These are phyloP conservation scores for Mucor indicus DNA, from an alignment of 371 early-diverging fungal genomes.

Conservation along the genomic window DNA sequence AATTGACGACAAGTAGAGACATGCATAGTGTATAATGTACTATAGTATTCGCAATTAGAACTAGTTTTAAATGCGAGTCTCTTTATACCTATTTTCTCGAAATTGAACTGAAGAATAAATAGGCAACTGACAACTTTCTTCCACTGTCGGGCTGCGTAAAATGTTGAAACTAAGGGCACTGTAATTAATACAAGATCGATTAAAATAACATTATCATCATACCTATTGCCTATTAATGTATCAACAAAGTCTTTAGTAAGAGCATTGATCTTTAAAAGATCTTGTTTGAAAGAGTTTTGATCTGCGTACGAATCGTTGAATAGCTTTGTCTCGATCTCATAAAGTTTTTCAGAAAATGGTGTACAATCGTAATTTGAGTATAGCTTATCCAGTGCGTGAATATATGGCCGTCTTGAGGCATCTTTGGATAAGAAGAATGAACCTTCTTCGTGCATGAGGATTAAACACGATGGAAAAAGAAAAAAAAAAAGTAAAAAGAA, in stretches of 20 bases:
- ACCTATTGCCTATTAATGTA: no score
- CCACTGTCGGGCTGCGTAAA: background rate
- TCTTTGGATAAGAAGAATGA: no score
- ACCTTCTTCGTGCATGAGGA: no score
- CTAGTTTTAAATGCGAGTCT: background rate
- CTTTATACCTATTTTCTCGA: constrained; percentile 9
- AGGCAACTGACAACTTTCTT: constrained; percentile 8
- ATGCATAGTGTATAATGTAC: constrained; percentile 8
- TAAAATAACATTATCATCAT: background rate
- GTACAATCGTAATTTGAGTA: constrained; percentile 2
- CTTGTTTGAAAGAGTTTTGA: constrained; percentile 3
- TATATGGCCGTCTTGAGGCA: no score
- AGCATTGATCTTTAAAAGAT: background rate
- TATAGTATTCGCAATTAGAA: background rate
- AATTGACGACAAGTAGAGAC: background rate
- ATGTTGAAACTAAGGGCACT: background rate
- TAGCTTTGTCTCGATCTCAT: constrained; percentile 3
- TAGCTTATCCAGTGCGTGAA: constrained; percentile 1
- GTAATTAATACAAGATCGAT: background rate
- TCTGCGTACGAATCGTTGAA: background rate
- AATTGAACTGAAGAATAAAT: constrained; percentile 10
- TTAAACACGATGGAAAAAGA: no score
- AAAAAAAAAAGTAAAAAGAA: no score
- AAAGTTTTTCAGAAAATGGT: background rate
- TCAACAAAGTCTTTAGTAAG: background rate